Evolutionary conservation across 108 stramenopile genomes (phyloP).

Genomic region (Cyclotella sp.): DNA sequence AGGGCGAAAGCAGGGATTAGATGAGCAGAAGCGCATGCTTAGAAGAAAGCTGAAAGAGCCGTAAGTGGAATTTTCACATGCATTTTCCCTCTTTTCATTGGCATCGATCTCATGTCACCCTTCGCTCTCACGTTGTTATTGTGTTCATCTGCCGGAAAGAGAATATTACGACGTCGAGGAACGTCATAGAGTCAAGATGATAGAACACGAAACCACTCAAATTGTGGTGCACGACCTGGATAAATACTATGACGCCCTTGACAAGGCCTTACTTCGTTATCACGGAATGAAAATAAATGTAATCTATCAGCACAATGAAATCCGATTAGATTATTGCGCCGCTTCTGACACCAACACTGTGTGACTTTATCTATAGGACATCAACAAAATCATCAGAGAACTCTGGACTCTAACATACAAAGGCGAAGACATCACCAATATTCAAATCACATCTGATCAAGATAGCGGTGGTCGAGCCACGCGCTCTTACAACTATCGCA

Average conservation of each 20-base stretch:
- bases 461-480: constrained; percentile 72
- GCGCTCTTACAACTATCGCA: constrained; percentile 96
- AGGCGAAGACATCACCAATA: constrained; percentile 97
- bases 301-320: not conserved
- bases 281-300: constrained; percentile 93
- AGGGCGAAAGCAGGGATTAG: constrained; percentile 66
- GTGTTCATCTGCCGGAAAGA: not conserved
- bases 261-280: constrained; percentile 92
- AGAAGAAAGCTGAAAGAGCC: constrained; percentile 55
- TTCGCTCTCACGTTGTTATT: not conserved
- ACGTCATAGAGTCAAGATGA: constrained; percentile 83
- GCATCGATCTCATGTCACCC: not conserved
- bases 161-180: constrained; percentile 92
- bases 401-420: constrained; percentile 97
- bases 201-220: constrained; percentile 90
- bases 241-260: constrained; percentile 90
- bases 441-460: constrained; percentile 92
- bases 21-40: constrained; percentile 67
- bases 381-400: constrained; percentile 97
- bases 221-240: constrained; percentile 94
- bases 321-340: too few species aligned
- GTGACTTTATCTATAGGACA: constrained; percentile 56
- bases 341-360: not conserved
- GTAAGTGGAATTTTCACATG: constrained; percentile 22
- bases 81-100: not conserved